Evolutionary conservation across 192 early-diverging fungal genomes (phyloP).

Genomic region (Podila verticillata): DNA sequence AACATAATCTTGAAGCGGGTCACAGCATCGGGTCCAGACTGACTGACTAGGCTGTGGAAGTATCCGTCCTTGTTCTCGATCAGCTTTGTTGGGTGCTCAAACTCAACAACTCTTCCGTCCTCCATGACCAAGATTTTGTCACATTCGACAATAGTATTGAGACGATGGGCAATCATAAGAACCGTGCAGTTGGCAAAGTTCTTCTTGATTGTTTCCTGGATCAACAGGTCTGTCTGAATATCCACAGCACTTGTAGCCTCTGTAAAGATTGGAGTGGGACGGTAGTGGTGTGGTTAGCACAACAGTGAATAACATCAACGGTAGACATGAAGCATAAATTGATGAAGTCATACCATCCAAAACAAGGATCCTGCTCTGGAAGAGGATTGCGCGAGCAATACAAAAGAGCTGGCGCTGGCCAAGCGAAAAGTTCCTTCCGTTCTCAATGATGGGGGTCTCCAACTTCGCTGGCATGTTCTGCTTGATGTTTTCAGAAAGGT

Average conservation of each 20-base stretch:
- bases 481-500: slow-evolving; percentile 53
- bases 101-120: slow-evolving; percentile 58
- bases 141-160: slow-evolving; percentile 65
- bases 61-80: slow-evolving; percentile 52
- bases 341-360: slow-evolving; percentile 62
- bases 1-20: slow-evolving; percentile 40
- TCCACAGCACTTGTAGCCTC: slow-evolving; percentile 69
- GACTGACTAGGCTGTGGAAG: slow-evolving; percentile 47
- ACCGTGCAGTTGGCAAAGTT: slow-evolving; percentile 65
- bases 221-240: slow-evolving; percentile 52
- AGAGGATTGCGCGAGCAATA: slow-evolving; percentile 68
- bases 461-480: slow-evolving; percentile 51
- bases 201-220: slow-evolving; percentile 63
- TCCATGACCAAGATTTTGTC: slow-evolving; percentile 64
- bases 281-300: background rate
- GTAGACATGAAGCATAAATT: background rate
- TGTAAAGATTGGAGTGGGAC: background rate
- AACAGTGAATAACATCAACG: background rate
- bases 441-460: slow-evolving; percentile 51
- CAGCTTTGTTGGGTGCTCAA: slow-evolving; percentile 47
- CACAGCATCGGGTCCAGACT: slow-evolving; percentile 47
- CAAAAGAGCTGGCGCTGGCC: slow-evolving; percentile 70
- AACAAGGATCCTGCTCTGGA: slow-evolving; percentile 63
- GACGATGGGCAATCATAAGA: slow-evolving; percentile 72
- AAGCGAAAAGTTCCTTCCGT: slow-evolving; percentile 66